Percentiles rank a stretch among this genome's conserved stretches.
Conservation (phyloP, 2,329 filamentous ascomycete genomes). For the Pleurostoma richardsiae region DNA sequence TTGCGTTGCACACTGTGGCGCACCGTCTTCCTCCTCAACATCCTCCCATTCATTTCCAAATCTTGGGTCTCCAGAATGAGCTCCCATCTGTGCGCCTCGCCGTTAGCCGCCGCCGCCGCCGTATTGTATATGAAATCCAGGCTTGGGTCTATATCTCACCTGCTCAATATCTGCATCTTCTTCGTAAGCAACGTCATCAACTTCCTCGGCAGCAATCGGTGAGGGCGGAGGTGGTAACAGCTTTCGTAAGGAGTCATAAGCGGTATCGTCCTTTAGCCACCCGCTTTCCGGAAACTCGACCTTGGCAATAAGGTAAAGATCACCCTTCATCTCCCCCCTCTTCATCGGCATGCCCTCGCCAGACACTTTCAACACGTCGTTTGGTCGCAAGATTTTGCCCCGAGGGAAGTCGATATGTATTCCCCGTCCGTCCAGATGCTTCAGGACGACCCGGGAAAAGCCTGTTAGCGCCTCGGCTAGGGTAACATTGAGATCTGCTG, state of each 20-base stretch:
- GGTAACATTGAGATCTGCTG: conserved; percentile 74
- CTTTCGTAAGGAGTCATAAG: conserved; percentile 66
- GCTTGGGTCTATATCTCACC: conserved; percentile 33
- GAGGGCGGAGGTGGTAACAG: conserved; percentile 64
- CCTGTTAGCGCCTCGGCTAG: conserved; percentile 81
- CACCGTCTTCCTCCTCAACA: conserved; percentile 63
- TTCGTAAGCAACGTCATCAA: conserved; percentile 86
- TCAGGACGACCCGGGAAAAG: conserved; percentile 85
- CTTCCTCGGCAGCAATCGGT: conserved; percentile 63
- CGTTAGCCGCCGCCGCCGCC: too few species aligned
- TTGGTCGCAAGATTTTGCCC: conserved; percentile 77
- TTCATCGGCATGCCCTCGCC: conserved; percentile 96
- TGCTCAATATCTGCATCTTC: conserved; percentile 79
- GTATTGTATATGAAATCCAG: too few species aligned
- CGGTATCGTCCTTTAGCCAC: conserved; percentile 70
- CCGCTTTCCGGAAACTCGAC: conserved; percentile 84
- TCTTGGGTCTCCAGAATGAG: conserved; percentile 62
- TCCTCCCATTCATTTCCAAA: conserved; percentile 65
- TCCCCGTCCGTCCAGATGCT: conserved; percentile 88
- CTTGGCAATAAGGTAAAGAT: conserved; percentile 81
- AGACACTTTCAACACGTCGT: conserved; percentile 76
- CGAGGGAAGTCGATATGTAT: conserved; percentile 75
- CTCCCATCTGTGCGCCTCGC: conserved; percentile 54
- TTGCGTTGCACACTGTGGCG: conserved; percentile 68
- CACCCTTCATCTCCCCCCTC: conserved; percentile 75